Conservation (phyloP, 1,139 yeast species). For the Yamadazyma triangularis region DNA sequence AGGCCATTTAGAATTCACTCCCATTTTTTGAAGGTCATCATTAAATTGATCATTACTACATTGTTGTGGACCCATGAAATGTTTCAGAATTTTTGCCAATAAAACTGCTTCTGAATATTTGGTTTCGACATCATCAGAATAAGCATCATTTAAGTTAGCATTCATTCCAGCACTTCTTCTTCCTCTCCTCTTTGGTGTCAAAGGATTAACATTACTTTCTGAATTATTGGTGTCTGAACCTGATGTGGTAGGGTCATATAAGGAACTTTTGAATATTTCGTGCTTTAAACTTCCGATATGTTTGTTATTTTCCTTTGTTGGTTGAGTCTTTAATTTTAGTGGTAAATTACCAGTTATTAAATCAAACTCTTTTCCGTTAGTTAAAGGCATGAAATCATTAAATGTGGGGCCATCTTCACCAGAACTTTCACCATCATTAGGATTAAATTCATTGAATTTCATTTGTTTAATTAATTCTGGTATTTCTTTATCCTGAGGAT, state of each 20-base stretch:
- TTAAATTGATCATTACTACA: slow-evolving; percentile 32
- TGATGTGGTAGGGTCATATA: slow-evolving; percentile 37
- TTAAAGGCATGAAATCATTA: slow-evolving; percentile 41
- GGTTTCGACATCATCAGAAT: slow-evolving; percentile 28
- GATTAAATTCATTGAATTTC: not conserved
- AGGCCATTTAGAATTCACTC: slow-evolving; percentile 37
- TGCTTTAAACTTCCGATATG: slow-evolving; percentile 24
- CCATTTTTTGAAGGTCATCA: slow-evolving; percentile 35
- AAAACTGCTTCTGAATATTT: slow-evolving; percentile 32
- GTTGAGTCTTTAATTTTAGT: slow-evolving; percentile 18
- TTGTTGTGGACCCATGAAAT: slow-evolving; percentile 38
- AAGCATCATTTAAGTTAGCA: too few species aligned
- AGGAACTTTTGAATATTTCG: slow-evolving; percentile 37
- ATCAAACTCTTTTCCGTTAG: slow-evolving; percentile 34
- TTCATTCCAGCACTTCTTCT: slow-evolving; percentile 16
- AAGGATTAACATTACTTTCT: slow-evolving; percentile 1
- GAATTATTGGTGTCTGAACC: slow-evolving; percentile 36
- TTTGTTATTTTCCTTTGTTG: slow-evolving; percentile 13
- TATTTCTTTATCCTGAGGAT: not conserved
- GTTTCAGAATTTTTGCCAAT: slow-evolving; percentile 43
- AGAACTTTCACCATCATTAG: slow-evolving; percentile 4
- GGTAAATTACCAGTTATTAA: slow-evolving; percentile 39
- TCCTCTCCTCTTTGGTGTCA: slow-evolving; percentile 17
- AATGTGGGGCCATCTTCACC: slow-evolving; percentile 1
- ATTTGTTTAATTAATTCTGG: not conserved